Evolutionary conservation across 805 yeast species (phyloP), one percentile per base, ranked within the genome.

Genomic region (Metschnikowia koreensis): DNA sequence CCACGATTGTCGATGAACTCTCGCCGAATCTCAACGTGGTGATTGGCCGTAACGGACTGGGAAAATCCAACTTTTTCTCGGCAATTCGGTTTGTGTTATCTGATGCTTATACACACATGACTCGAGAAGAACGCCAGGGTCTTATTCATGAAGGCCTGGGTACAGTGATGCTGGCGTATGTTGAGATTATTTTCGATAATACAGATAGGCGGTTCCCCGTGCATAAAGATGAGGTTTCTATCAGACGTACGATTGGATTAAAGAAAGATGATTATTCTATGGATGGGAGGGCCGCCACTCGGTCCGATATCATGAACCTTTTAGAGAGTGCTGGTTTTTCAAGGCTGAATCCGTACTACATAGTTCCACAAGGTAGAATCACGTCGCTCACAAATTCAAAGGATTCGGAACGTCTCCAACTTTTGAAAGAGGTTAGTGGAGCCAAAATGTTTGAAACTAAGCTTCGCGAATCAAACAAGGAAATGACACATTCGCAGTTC

Each of bases 311-410:
- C 13, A 83, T 84, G 82, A 87, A 88, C 56, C 70, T 89, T 56
- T 74, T 92, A 37, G 97, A 93, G 66, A 85, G 89, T 62, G 96
- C 97, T 0, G 99, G 99, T 0, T 90, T 94, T 63, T 87, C 96
- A 0, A 79, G 87, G 54, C 83, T 90, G 6, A 92, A 91, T 57
- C 97, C 97, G 0, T 93, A 92, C 68, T 93, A 93, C 66, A 93
- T 94, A 59, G 98, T 94, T 6, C 98, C 99, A 0, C 99, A 94
- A 69, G 99, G 99, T 17, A 79, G 89, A 60, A 89, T 94, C 60
- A 87, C 97, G 0, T 79, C 88, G 0, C 75, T 94, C 53, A 93
- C 98, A 0, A 90, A 90, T 63, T 93, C 97, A 0, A 88, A 88
- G 60, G 97, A 91, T 64, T 64, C 81, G 2, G 97, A 92, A 63